Percentiles rank a stretch among this genome's conserved stretches.
These are phyloP conservation scores for Colletotrichum graminicola DNA, from an alignment of 2,329 filamentous ascomycete species.

Conservation along the genomic window DNA sequence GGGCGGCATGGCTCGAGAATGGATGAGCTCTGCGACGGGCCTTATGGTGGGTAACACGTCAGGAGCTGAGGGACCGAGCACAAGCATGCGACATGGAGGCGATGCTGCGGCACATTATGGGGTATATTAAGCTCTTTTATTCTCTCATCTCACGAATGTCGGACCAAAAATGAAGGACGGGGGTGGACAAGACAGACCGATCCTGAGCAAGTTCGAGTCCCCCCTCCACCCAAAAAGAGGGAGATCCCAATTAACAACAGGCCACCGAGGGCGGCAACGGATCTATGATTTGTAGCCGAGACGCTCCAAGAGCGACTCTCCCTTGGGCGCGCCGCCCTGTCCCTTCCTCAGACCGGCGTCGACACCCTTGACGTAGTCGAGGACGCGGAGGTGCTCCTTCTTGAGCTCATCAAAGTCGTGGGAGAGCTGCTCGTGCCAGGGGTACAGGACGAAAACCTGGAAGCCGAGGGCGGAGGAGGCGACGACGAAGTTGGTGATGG, in stretches of 20 bases:
- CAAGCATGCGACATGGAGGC: not conserved
- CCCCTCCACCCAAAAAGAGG: conserved; percentile 2
- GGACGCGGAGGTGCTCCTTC: conserved; percentile 65
- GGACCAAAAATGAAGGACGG: conserved; percentile 18
- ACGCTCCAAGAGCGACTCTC: conserved; percentile 39
- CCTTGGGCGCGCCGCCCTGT: conserved; percentile 38
- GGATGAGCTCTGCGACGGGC: not conserved
- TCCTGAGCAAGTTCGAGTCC: not conserved
- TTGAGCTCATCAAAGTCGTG: conserved; percentile 71
- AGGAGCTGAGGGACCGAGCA: not conserved
- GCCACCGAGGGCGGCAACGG: not conserved
- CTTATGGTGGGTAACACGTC: not conserved
- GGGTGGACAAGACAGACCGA: conserved; percentile 13
- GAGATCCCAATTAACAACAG: not conserved
- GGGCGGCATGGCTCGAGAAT: not conserved
- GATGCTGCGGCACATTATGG: not conserved
- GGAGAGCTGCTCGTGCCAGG: conserved; percentile 76
- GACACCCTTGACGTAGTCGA: conserved; percentile 50
- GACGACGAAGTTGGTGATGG: conserved; percentile 74
- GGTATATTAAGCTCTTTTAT: conserved; percentile 24
- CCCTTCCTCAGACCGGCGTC: conserved; percentile 40
- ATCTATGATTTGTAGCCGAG: conserved; percentile 42
- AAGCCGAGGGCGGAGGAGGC: conserved; percentile 74
- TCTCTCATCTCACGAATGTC: conserved; percentile 27
- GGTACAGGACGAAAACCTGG: conserved; percentile 77